Evolutionary conservation across 2,329 filamentous ascomycete species (phyloP).

Genomic region (Podosphaera fusca): DNA sequence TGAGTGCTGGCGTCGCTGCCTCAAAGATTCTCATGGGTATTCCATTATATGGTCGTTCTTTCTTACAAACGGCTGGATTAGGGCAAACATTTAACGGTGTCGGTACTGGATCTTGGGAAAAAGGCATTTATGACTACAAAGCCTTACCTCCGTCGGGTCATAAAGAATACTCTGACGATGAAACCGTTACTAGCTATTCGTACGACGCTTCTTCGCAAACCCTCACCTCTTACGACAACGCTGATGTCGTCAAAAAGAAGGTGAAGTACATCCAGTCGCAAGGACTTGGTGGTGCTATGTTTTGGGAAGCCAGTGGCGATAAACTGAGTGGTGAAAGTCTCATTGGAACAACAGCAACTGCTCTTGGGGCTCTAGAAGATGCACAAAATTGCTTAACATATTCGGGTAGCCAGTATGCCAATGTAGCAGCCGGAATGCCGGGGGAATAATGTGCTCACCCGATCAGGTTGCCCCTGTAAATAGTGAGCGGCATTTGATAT

Average conservation of each 20-base stretch:
- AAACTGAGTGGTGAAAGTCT: slow-evolving; percentile 34
- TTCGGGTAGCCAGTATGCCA: slow-evolving; percentile 30
- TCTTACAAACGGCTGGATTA: slow-evolving; percentile 39
- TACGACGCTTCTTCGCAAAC: slow-evolving; percentile 37
- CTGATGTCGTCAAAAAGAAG: slow-evolving; percentile 36
- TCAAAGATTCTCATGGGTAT: slow-evolving; percentile 48
- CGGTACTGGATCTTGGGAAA: slow-evolving; percentile 40
- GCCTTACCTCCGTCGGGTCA: slow-evolving; percentile 40
- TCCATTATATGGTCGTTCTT: slow-evolving; percentile 58
- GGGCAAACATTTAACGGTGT: slow-evolving; percentile 36
- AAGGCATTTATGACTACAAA: slow-evolving; percentile 64
- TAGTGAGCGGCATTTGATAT: too few species aligned
- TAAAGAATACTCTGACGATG: slow-evolving; percentile 30
- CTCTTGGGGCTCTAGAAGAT: slow-evolving; percentile 22
- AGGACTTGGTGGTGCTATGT: slow-evolving; percentile 57
- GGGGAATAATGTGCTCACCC: background rate
- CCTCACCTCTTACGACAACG: slow-evolving; percentile 52
- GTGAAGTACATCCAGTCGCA: slow-evolving; percentile 36
- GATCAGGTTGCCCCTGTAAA: too few species aligned
- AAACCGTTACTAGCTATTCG: slow-evolving; percentile 41
- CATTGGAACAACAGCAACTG: slow-evolving; percentile 24
- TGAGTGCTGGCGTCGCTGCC: slow-evolving; percentile 33
- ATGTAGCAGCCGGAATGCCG: slow-evolving; percentile 22
- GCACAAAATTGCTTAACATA: slow-evolving; percentile 28
- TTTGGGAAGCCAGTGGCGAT: slow-evolving; percentile 63